Base-by-base conservation (phyloP, 1,284 basidiomycete species). In the Chalciporus sp. region DNA sequence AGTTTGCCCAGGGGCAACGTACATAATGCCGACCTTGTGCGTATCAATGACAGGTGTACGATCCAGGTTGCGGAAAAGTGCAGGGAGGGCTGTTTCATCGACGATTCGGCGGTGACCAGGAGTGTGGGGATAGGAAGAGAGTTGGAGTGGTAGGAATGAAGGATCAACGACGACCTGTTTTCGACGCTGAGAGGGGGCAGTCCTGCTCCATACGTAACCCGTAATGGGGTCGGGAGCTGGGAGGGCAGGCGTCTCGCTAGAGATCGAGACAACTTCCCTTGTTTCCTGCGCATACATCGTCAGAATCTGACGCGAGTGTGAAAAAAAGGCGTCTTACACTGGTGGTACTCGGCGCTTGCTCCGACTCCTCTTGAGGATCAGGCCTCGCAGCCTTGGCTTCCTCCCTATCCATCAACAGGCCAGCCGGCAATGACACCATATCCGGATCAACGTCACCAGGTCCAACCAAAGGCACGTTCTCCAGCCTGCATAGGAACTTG, bases 1-100 rank as follows among this genome's bases (percentile, higher is more conserved):
- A 12, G 78, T 87, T 72, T 99, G 97, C 0, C 92, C 92, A 2
- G 94, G 92, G 0, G 91, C 96, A 42, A 96, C 96, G 67, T 98
- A 99, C 72, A 99, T 78, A 39, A 99, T 91, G 3, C 95, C 97
- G 40, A 99, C 91, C 73, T 97, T 96, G 75, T 98, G 93, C 1
- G 94, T 96, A 72, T 99, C 97, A 59, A 99, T 97, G 58, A 98
- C 95, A 0, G 95, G 95, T 49, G 92, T 90, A 42, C 84, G 80
- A 65, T 98, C 95, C 31, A 99, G 80, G 4, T 80, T 83, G 14
- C 83, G 78, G 61, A 95, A 79, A 61, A 87, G 83, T 23, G 71
- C 69, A 3, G 78, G 71, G n/a, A 88, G 71, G 20, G 69, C 63
- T 2, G 77, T 69, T 3, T 84, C 73, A 35, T 93, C 84, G 2